phyloP scores from a whole-genome alignment of 768 basidiomycete genomes.

The Phanerodontia chrysosporium region DNA sequence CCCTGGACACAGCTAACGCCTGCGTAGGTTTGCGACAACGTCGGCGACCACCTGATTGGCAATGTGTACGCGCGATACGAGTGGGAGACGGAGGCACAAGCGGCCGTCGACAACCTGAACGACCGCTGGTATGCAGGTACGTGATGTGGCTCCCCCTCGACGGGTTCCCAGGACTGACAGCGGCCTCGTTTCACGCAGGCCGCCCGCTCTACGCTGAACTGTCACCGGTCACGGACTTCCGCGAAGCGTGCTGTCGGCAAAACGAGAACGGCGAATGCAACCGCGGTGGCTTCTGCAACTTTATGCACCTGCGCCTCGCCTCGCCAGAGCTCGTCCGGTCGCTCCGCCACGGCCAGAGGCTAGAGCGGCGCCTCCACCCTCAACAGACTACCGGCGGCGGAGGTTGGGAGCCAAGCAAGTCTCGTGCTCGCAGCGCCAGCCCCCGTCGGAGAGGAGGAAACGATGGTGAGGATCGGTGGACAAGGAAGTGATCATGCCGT shows the following conservation, averaged over 20 bases:
- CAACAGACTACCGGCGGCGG: conserved; percentile 57
- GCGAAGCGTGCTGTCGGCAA: conserved; percentile 97
- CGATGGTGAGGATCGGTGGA: conserved; percentile 65
- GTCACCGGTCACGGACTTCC: conserved; percentile 97
- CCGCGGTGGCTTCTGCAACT: conserved; percentile 97
- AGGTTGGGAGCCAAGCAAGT: conserved; percentile 80
- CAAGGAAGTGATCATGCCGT: conserved; percentile 25
- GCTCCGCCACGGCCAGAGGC: conserved; percentile 74
- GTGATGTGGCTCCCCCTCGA: conserved; percentile 24
- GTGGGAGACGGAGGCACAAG: conserved; percentile 96
- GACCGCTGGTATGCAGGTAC: conserved; percentile 97
- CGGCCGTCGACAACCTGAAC: conserved; percentile 89
- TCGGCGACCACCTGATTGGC: conserved; percentile 97
- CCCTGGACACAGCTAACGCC: background rate
- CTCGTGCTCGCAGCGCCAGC: conserved; percentile 71
- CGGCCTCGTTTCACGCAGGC: conserved; percentile 41
- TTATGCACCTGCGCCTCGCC: conserved; percentile 92
- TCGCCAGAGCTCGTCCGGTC: conserved; percentile 79
- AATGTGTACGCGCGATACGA: conserved; percentile 98
- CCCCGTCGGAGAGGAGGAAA: conserved; percentile 57
- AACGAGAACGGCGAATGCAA: conserved; percentile 99
- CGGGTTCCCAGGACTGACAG: background rate
- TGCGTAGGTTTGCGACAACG: conserved; percentile 89
- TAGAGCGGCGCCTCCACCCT: conserved; percentile 78
- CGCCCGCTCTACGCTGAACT: conserved; percentile 96